Conservation (phyloP, 305 asterid genomes). For the Fraxinus latifolia region DNA sequence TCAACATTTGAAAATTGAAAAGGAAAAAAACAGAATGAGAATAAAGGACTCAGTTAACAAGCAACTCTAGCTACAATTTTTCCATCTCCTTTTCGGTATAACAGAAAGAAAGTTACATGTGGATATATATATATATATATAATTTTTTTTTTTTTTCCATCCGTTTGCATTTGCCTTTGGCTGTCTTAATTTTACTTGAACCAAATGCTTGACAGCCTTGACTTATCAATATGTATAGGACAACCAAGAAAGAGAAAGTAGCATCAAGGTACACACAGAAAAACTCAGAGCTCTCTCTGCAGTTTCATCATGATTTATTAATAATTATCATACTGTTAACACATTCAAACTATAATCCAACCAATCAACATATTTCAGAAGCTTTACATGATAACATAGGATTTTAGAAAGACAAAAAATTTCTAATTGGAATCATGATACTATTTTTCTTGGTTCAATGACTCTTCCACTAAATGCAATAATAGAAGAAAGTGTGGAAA, state of each 20-base stretch:
- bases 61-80: neutral
- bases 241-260: neutral
- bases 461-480: neutral
- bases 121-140: neutral
- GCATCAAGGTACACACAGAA: neutral
- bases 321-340: neutral
- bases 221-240: neutral
- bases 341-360: neutral
- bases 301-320: neutral
- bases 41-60: neutral
- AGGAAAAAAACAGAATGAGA: neutral
- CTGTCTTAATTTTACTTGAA: neutral
- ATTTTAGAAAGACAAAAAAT: neutral
- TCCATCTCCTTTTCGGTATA: neutral
- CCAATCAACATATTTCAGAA: neutral
- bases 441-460: neutral
- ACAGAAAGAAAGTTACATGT: neutral
- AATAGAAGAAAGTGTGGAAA: neutral
- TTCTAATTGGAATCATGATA: neutral
- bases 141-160: neutral
- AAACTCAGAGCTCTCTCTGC: neutral
- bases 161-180: neutral
- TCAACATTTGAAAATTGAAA: neutral
- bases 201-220: neutral
- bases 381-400: neutral